Conservation (phyloP, 495 filamentous ascomycete genomes). For the Aspergillus egyptiacus region DNA sequence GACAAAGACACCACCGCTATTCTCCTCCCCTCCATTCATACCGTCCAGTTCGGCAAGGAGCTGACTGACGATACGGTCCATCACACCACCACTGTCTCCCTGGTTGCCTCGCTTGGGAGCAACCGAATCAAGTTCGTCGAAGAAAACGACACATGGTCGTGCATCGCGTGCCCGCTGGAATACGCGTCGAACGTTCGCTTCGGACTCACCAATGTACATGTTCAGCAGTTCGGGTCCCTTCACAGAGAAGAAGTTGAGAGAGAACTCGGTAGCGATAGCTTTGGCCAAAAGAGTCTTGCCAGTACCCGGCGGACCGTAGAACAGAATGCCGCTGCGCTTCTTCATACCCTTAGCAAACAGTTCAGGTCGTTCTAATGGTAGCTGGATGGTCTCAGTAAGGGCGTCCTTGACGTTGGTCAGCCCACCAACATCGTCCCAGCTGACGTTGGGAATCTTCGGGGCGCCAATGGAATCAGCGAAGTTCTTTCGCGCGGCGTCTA, state of each 20-base stretch:
- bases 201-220: constrained; percentile 99
- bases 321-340: constrained; percentile 94
- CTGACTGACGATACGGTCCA: constrained; percentile 98
- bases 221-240: constrained; percentile 97
- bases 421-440: constrained; percentile 94
- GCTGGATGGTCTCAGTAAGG: constrained; percentile 91
- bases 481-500: constrained; percentile 92
- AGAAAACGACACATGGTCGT: constrained; percentile 96
- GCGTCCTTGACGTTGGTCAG: constrained; percentile 91
- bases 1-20: constrained; percentile 86
- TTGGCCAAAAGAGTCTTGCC: constrained; percentile 96
- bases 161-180: constrained; percentile 94
- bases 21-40: constrained; percentile 89
- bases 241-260: constrained; percentile 97
- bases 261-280: constrained; percentile 97
- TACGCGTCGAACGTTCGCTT: constrained; percentile 93
- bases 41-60: constrained; percentile 92
- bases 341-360: constrained; percentile 98
- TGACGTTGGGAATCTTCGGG: constrained; percentile 95
- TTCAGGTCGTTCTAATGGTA: constrained; percentile 87
- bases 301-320: constrained; percentile 95
- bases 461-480: constrained; percentile 96
- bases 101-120: constrained; percentile 97
- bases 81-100: constrained; percentile 95
- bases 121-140: constrained; percentile 95